A percentile compares a stretch with the other conserved stretches of the same genome.
Conservation (phyloP, 1,284 basidiomycete genomes). For the Ganoderma multipileum region DNA sequence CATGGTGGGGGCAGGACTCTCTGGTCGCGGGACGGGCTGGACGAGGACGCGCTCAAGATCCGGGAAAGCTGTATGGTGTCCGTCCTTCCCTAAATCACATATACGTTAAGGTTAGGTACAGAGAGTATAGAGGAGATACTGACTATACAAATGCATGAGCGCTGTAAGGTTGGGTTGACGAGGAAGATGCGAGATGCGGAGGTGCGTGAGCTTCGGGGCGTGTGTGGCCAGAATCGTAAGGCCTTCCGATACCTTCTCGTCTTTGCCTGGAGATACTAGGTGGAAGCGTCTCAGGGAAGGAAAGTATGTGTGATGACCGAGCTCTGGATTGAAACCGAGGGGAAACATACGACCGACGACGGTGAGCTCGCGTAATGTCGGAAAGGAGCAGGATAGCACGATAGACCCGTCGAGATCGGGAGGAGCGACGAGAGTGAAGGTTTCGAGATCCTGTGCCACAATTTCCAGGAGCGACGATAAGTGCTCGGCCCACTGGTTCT, state of each 20-base stretch:
- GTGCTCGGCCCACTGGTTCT: not conserved
- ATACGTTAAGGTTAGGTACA: not conserved
- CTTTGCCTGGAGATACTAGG: not conserved
- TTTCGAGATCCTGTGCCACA: slow-evolving; percentile 2
- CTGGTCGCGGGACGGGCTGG: not conserved
- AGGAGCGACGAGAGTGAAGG: not conserved
- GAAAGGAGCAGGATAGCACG: not conserved
- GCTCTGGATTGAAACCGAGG: not conserved
- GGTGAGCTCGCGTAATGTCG: not conserved
- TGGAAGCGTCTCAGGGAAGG: slow-evolving; percentile 3
- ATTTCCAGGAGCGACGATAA: not conserved
- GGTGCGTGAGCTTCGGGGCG: slow-evolving; percentile 6
- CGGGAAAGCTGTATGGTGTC: not conserved
- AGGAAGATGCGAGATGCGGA: slow-evolving; percentile 4
- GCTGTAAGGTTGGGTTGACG: not conserved
- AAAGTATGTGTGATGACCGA: not conserved
- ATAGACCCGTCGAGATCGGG: not conserved
- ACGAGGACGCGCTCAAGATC: slow-evolving; percentile 3
- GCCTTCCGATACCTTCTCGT: not conserved
- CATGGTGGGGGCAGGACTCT: not conserved
- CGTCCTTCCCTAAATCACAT: not conserved
- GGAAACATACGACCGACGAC: not conserved
- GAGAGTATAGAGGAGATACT: not conserved
- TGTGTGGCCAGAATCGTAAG: not conserved
- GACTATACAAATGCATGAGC: not conserved